Evolutionary conservation across 441 rosid genomes (phyloP), one percentile per base, ranked within the genome.

Genomic region (Pelargonium australe): DNA sequence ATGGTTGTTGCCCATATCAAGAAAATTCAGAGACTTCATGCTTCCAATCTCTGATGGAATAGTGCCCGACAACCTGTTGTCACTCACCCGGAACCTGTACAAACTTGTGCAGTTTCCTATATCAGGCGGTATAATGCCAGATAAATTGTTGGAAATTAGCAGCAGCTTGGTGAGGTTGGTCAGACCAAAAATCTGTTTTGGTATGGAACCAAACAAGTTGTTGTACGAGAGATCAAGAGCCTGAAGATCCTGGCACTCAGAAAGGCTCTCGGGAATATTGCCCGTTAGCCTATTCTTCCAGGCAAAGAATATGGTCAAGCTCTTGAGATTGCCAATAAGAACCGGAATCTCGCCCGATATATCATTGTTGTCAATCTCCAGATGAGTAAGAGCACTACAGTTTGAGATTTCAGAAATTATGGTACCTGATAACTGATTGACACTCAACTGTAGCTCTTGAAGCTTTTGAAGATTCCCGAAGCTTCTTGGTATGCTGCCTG

Each of bases 171-270:
- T 87, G 74, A 93, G 89, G 78, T 93, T 93, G 65, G 77, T 80
- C 72, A 91, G 66, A 60, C 82, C 76, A 11, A 89, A 91, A 69
- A 93, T 75, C 72, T 84, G 78, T 20, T 72, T 79, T 0, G 96
- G 95, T 17, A 91, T 84, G 10, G 90, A 77, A 80, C 98, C 98
- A 19, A 83, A 83, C 63, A 91, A 87, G 69, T 65, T 79, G 80
- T 93, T 93, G 80, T 88, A 91, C 14, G 98, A 93, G 6, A 93
- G 81, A 78, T 93, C 98, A 64, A 93, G 83, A 73, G 97, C 94
- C 83, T 93, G 85, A 76, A 93, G 98, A 69, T 86, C 83, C 78
- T 70, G 75, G 69, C 98, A 91, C 55, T 77, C 75, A 0, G 92
- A 86, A 51, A 91, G 76, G 61, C 90, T 84, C 78, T 79, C 82